These are phyloP conservation scores for Solanum bukasovii DNA, from an alignment of 257 asterid genomes.

Conservation along the genomic window DNA sequence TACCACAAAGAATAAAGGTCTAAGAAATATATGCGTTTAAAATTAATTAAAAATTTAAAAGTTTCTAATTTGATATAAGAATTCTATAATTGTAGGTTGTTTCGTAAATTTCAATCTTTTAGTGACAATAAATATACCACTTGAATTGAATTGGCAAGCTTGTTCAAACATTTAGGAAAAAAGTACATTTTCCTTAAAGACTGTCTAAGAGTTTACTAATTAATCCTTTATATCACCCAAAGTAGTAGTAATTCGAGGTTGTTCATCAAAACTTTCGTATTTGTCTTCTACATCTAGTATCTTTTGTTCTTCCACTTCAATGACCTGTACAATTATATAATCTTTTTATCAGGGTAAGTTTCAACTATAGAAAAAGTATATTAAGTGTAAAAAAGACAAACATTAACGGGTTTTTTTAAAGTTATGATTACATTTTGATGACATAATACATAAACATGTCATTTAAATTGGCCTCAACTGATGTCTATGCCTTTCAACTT, in stretches of 20 bases:
- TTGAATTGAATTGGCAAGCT: too few species aligned
- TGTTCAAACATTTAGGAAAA: neutral
- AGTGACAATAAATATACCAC: neutral
- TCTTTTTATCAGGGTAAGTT: neutral
- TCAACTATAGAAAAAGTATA: neutral
- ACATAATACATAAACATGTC: too few species aligned
- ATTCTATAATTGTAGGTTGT: neutral
- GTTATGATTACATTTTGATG: neutral
- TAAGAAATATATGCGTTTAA: too few species aligned
- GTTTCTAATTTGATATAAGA: neutral
- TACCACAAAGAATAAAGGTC: neutral
- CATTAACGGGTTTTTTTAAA: neutral
- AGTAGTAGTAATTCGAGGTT: neutral
- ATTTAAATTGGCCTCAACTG: neutral
- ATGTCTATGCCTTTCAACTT: too few species aligned
- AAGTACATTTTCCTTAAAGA: neutral
- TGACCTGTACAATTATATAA: neutral
- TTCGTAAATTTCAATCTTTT: neutral
- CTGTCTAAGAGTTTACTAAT: neutral
- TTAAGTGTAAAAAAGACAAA: neutral
- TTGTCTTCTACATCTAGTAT: neutral
- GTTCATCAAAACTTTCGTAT: neutral
- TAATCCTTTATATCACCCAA: neutral
- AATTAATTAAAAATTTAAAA: too few species aligned
- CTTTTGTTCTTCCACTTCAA: neutral